Percentiles rank a stretch among this genome's conserved stretches.
These are phyloP conservation scores for Ustilago esculenta DNA, from an alignment of 1,284 basidiomycete species.

Conservation along the genomic window DNA sequence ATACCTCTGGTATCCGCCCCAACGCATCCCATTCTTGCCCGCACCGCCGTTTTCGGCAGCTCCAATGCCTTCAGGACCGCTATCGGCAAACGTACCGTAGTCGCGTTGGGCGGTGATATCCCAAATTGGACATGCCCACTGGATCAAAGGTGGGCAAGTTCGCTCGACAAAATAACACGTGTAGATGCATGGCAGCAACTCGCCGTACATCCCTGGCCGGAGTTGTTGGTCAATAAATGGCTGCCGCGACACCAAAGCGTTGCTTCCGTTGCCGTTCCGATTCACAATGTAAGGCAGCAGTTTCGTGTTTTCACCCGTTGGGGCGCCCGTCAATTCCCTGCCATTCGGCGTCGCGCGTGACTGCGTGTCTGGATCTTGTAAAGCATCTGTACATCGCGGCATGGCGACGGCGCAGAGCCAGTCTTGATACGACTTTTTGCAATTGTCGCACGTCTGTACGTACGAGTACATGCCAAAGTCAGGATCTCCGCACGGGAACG, in stretches of 20 bases:
- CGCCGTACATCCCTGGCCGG: conserved; percentile 57
- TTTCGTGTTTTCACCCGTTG: conserved; percentile 48
- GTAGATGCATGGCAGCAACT: conserved; percentile 64
- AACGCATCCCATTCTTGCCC: conserved; percentile 53
- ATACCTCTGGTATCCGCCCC: conserved; percentile 59
- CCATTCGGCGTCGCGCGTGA: conserved; percentile 55
- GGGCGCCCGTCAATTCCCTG: conserved; percentile 49
- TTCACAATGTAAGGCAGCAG: conserved; percentile 64
- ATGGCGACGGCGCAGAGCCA: conserved; percentile 68
- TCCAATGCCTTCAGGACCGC: conserved; percentile 53
- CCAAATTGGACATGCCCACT: conserved; percentile 64
- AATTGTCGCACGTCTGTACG: conserved; percentile 67
- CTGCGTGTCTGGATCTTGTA: conserved; percentile 38
- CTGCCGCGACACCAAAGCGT: conserved; percentile 43
- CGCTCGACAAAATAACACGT: conserved; percentile 63
- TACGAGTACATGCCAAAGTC: conserved; percentile 67
- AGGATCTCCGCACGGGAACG: conserved; percentile 67
- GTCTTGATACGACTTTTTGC: conserved; percentile 66
- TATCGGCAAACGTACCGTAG: conserved; percentile 66
- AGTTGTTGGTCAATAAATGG: conserved; percentile 58
- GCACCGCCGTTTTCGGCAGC: conserved; percentile 59
- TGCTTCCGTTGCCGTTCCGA: conserved; percentile 42
- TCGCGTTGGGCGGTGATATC: conserved; percentile 62
- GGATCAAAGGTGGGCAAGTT: conserved; percentile 59
- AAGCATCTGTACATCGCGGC: conserved; percentile 67